phyloP scores from a whole-genome alignment of 768 basidiomycete species.

The Termitomyces sp. region DNA sequence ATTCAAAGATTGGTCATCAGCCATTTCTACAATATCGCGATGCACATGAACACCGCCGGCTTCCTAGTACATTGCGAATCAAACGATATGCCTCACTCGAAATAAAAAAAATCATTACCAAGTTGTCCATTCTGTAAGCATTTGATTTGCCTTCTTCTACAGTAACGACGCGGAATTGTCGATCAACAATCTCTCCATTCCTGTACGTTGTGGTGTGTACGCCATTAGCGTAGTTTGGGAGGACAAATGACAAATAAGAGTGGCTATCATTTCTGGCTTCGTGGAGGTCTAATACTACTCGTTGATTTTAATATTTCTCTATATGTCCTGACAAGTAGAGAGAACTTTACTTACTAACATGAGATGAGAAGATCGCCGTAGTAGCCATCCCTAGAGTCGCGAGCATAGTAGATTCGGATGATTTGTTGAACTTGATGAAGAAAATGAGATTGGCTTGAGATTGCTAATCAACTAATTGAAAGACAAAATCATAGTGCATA shows the following conservation, averaged over 20 bases:
- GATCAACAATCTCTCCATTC: slow-evolving; percentile 12
- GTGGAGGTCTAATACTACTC: slow-evolving; percentile 14
- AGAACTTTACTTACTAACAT: slow-evolving; percentile 12
- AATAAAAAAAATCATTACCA: slow-evolving; percentile 1
- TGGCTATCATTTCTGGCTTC: slow-evolving; percentile 1
- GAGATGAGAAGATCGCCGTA: slow-evolving; percentile 15
- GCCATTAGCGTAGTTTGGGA: slow-evolving; percentile 6
- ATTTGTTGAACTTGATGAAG: slow-evolving; percentile 15
- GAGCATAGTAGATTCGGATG: slow-evolving; percentile 17
- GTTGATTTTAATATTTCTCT: neutral
- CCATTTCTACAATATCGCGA: slow-evolving; percentile 12
- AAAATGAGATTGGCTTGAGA: slow-evolving; percentile 16
- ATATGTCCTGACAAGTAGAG: neutral
- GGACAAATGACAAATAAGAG: slow-evolving; percentile 6
- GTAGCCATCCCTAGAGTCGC: slow-evolving; percentile 18
- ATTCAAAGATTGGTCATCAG: slow-evolving; percentile 12
- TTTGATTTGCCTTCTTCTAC: slow-evolving; percentile 9
- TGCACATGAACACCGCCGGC: slow-evolving; percentile 11
- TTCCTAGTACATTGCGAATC: slow-evolving; percentile 2
- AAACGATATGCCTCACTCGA: neutral
- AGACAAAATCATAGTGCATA: neutral
- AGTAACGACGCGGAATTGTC: slow-evolving; percentile 8
- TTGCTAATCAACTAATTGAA: neutral
- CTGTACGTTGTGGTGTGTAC: slow-evolving; percentile 10
- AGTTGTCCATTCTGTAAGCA: slow-evolving; percentile 9